Percentiles rank a stretch among this genome's conserved stretches.
phyloP scores from a whole-genome alignment of 176 grass and related monocot genomes.

The Aegilops speltoides region DNA sequence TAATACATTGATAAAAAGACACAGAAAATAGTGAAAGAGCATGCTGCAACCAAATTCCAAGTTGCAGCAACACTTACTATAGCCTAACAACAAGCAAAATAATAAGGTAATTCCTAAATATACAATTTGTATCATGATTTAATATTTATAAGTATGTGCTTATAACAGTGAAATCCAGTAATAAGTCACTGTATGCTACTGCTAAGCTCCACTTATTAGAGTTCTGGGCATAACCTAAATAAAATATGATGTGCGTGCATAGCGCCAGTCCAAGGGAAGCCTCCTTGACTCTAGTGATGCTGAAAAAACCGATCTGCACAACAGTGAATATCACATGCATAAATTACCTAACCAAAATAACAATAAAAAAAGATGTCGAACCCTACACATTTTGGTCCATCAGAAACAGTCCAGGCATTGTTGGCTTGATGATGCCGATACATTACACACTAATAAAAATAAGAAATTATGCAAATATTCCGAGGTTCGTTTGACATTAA shows the following conservation, averaged over 20 bases:
- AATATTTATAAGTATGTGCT: not conserved
- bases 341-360: not conserved
- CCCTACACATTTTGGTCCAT: not conserved
- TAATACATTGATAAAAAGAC: too few relatives aligned
- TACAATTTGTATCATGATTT: not conserved
- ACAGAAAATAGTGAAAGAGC: too few relatives aligned
- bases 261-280: not conserved
- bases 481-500: not conserved
- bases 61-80: not conserved
- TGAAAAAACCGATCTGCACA: not conserved
- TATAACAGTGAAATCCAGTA: not conserved
- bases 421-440: not conserved
- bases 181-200: not conserved
- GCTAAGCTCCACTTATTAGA: not conserved
- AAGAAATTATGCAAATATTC: not conserved
- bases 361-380: not conserved
- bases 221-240: not conserved
- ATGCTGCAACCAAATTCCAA: not conserved
- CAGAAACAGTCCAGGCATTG: not conserved
- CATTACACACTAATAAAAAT: not conserved
- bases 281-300: not conserved
- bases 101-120: not conserved
- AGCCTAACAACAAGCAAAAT: not conserved
- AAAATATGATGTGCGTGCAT: not conserved
- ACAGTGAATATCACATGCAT: not conserved